Base-by-base conservation (phyloP, 139 green algal genomes). In the Chlamydomonas sp. region DNA sequence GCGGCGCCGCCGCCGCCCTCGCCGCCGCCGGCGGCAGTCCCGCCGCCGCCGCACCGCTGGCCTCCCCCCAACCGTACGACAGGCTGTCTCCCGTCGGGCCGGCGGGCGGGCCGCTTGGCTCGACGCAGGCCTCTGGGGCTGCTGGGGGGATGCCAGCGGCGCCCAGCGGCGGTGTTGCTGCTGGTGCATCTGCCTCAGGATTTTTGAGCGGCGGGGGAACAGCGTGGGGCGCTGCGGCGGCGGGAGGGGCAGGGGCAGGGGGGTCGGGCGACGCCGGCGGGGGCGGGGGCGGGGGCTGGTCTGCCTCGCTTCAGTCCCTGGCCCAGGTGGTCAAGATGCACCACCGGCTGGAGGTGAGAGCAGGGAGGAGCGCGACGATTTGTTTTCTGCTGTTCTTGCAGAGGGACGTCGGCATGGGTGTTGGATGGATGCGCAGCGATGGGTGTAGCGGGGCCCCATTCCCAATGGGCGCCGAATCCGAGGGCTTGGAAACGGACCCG, bases 311-410 rank as follows among this genome's bases (percentile, higher is more conserved):
- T 1, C 74, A 82, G 63, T 83, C 74, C 0, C 63, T 88, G 83
- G 72, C 74, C 3, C 83, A 88, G 58, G 83, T 88, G 62, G 17
- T 88, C 2, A 88, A 82, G 62, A 82, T 88, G 74, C 83, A 88
- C 74, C 62, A 63, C 18, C 63, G 75, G 74, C 63, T 88, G 49
- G 59, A 86, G 81, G 81, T 78, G 63, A 85, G 80, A 59, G 7
- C 67, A 49, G 31, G 31, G 31, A 49, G 31, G 31, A 49, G 31
- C 31, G 31, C 31, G 31, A 49, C 31, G 31, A 49, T 49, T 49
- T 49, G 31, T 49, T 49, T 49, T 49, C 31, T 49, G 31, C 31
- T 49, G 31, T 49, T 49, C 31, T 49, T 49, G 31, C 31, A 49
- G 31, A 49, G 31, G 31, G 31, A 49, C 31, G 31, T 49, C 31